phyloP scores from a whole-genome alignment of 2,329 filamentous ascomycete species.

The Fusarium temperatum region DNA sequence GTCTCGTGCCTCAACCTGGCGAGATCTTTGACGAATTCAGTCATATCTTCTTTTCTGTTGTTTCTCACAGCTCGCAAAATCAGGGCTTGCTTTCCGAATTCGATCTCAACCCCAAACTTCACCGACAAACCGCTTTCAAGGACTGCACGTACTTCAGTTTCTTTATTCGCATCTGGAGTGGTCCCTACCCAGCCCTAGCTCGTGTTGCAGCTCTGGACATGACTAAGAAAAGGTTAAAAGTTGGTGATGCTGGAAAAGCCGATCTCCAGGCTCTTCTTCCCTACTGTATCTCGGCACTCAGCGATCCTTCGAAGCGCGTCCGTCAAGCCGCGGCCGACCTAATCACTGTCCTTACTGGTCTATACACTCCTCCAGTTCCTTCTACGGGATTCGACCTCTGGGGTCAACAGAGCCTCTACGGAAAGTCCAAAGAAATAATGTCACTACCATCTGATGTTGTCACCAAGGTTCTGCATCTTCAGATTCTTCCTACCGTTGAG shows the following conservation, averaged over 20 bases:
- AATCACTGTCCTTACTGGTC: slow-evolving; percentile 62
- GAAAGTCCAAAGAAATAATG: slow-evolving; percentile 60
- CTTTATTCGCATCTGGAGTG: slow-evolving; percentile 78
- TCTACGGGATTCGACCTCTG: slow-evolving; percentile 60
- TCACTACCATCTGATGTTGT: slow-evolving; percentile 68
- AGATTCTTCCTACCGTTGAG: slow-evolving; percentile 80
- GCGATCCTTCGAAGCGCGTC: slow-evolving; percentile 79
- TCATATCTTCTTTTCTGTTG: slow-evolving; percentile 65
- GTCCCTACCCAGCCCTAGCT: slow-evolving; percentile 73
- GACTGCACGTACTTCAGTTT: slow-evolving; percentile 78
- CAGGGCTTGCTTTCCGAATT: slow-evolving; percentile 58
- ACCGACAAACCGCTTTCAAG: slow-evolving; percentile 62
- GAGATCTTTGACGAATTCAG: slow-evolving; percentile 67
- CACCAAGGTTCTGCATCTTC: slow-evolving; percentile 68
- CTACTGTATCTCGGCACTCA: slow-evolving; percentile 78
- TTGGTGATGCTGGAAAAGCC: slow-evolving; percentile 56
- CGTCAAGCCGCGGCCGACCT: slow-evolving; percentile 79
- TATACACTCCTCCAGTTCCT: slow-evolving; percentile 52
- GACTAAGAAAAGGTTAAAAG: slow-evolving; percentile 66
- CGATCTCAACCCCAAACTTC: slow-evolving; percentile 63
- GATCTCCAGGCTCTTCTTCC: slow-evolving; percentile 87
- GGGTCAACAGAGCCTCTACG: slow-evolving; percentile 74
- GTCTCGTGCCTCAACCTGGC: slow-evolving; percentile 60
- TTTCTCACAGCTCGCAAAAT: slow-evolving; percentile 54
- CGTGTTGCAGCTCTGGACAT: slow-evolving; percentile 75